Evolutionary conservation across 306 rosid species (phyloP).

Genomic region (Corylus americana): DNA sequence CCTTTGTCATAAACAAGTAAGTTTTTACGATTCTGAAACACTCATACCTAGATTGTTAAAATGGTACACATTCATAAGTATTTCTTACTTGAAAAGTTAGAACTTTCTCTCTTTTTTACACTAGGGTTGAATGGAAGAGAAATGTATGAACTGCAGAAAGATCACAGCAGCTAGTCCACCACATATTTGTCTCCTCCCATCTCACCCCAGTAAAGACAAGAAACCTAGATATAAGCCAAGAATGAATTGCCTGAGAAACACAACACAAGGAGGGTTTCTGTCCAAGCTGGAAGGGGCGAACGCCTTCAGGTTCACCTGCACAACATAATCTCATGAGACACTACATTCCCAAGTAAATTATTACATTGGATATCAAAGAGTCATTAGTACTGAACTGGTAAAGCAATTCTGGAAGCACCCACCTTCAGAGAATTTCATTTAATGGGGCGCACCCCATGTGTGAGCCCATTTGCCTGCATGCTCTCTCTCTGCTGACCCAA

Average conservation of each 20-base stretch:
- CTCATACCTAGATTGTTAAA: background rate
- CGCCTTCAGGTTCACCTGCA: conserved; percentile 52
- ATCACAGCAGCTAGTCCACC: conserved; percentile 24
- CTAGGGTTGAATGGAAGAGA: conserved; percentile 28
- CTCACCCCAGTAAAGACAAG: conserved; percentile 28
- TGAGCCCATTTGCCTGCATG: conserved; percentile 45
- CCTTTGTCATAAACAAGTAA: background rate
- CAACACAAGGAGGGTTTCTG: conserved; percentile 34
- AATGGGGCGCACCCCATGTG: conserved; percentile 47
- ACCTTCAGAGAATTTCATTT: conserved; percentile 37
- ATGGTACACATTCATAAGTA: conserved; percentile 18
- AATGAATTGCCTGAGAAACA: conserved; percentile 82
- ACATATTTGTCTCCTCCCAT: conserved; percentile 31
- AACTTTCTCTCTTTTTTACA: conserved; percentile 31
- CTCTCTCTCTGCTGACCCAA: conserved; percentile 46
- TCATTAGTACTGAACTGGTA: conserved; percentile 26
- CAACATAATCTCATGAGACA: conserved; percentile 27
- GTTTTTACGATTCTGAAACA: background rate
- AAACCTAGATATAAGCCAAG: conserved; percentile 70
- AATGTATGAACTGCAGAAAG: conserved; percentile 26
- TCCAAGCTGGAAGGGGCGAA: conserved; percentile 28
- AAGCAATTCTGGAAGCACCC: conserved; percentile 25
- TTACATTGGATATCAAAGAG: background rate
- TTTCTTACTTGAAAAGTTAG: conserved; percentile 20
- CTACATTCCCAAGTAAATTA: conserved; percentile 6